Percentiles rank a stretch among this genome's conserved stretches.
Conservation (phyloP, 2,329 filamentous ascomycete species). For the Fusarium verticillioides region DNA sequence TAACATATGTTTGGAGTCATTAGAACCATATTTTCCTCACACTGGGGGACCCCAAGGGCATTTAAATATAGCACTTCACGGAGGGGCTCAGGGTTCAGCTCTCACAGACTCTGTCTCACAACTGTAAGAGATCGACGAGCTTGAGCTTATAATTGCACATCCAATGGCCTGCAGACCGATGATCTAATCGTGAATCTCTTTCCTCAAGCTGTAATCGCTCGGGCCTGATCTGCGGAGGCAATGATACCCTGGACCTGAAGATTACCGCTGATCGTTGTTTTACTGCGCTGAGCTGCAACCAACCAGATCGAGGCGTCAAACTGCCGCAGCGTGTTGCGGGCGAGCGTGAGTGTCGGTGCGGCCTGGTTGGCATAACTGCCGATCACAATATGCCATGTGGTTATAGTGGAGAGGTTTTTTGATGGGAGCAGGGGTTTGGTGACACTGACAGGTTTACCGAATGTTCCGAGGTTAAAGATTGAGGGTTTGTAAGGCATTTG, state of each 20-base stretch:
- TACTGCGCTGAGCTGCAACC: not conserved
- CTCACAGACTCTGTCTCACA: not conserved
- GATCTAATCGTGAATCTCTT: not conserved
- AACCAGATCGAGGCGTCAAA: not conserved
- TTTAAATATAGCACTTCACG: not conserved
- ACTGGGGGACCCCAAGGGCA: too few relatives aligned
- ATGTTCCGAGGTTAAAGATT: not conserved
- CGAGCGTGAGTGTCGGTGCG: not conserved
- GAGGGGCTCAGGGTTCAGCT: not conserved
- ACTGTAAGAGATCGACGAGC: not conserved
- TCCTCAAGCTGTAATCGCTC: not conserved
- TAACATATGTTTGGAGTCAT: too few relatives aligned
- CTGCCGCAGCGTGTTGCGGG: not conserved
- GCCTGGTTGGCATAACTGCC: not conserved
- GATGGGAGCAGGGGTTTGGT: not conserved
- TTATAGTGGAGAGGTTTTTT: not conserved
- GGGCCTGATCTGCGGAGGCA: not conserved
- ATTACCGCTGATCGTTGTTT: not conserved
- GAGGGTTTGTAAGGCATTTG: not conserved
- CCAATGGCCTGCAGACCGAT: too few relatives aligned
- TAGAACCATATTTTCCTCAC: not conserved
- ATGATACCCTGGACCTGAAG: not conserved
- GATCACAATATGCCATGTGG: slow-evolving; percentile 7
- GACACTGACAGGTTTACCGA: not conserved
- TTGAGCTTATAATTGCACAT: not conserved